Evolutionary conservation across 768 basidiomycete genomes (phyloP).

Genomic region (Leccinum olivaceopallidum): DNA sequence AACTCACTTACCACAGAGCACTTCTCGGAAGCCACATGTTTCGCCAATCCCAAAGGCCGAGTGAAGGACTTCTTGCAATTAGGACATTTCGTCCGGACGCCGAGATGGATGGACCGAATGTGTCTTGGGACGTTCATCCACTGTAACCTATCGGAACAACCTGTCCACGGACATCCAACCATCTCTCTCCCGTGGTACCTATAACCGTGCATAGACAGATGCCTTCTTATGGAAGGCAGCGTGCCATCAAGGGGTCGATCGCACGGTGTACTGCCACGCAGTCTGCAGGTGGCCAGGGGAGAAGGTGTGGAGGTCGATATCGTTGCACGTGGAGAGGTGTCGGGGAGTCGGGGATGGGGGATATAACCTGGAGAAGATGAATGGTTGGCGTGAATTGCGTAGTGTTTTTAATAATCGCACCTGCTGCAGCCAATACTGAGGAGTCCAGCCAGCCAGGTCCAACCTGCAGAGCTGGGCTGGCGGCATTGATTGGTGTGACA

Average conservation of each 20-base stretch:
- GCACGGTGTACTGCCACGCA: background rate
- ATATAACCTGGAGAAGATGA: conserved; percentile 1
- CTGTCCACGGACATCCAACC: conserved; percentile 8
- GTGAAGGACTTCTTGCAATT: conserved; percentile 14
- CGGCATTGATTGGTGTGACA: background rate
- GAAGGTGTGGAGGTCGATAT: background rate
- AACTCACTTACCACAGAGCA: conserved; percentile 1
- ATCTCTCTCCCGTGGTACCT: conserved; percentile 3
- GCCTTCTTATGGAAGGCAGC: conserved; percentile 1
- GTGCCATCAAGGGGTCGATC: conserved; percentile 4
- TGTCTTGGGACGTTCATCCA: conserved; percentile 16
- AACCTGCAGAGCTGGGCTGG: background rate
- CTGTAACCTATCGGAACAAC: conserved; percentile 6
- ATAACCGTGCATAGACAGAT: conserved; percentile 8
- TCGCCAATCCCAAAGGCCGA: conserved; percentile 11
- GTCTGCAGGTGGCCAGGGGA: background rate
- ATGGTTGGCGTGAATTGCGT: background rate
- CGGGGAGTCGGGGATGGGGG: background rate
- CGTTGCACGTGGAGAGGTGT: background rate
- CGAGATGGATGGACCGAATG: conserved; percentile 11
- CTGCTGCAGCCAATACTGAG: background rate
- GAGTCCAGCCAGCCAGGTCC: conserved; percentile 4
- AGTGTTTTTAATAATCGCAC: background rate
- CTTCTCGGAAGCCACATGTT: conserved; percentile 13
- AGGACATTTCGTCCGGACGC: conserved; percentile 8